Base-by-base conservation (phyloP, 2,329 filamentous ascomycete species). In the Paecilomyces fulvus region DNA sequence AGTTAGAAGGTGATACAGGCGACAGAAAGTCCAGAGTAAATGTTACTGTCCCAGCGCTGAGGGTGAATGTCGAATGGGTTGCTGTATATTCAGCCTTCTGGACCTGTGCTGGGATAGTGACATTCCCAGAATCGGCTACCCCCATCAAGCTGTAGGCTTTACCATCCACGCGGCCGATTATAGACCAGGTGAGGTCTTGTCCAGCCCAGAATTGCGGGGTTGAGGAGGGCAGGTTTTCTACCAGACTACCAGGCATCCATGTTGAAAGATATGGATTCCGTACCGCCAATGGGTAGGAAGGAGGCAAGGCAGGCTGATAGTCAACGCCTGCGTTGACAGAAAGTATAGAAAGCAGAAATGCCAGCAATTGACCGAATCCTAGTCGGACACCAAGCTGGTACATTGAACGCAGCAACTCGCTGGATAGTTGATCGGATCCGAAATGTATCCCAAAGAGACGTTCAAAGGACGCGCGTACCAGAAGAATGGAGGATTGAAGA, bases 1-100 rank as follows among this genome's bases (percentile, higher is more conserved):
- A 73, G 59, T 77, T 70, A 1, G 67, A 67, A 2, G 74, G 73
- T 3, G 73, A 74, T 3, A 77, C 70, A 0, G 75, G 75, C 12
- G 75, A 77, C 57, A 77, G 73, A 58, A 77, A 77, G 58, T 77
- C 75, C 30, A 78, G 58, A 0, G 63, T 69, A 33, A 77, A 64
- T 10, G 55, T 65, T 6, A 68, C 69, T 11, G 62, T 33, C 0
- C 73, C 73, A 14, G 74, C 74, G 33, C 62, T 65, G 11, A 77
- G 64, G 6, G 63, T 70, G 56, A 77, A 77, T 3, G 70, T 60
- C 3, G 72, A 70, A 60, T 76, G 75, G 0, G 75, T 77, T 4
- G 74, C 67, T 1, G 73, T 77, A 62, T 73, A 77, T 51, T 72
- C 66, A 0, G 70, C 72, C 23, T 61, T 66, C 2, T 59, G 64